Evolutionary conservation across 495 filamentous ascomycete genomes (phyloP).

Genomic region (Cercophora samala): DNA sequence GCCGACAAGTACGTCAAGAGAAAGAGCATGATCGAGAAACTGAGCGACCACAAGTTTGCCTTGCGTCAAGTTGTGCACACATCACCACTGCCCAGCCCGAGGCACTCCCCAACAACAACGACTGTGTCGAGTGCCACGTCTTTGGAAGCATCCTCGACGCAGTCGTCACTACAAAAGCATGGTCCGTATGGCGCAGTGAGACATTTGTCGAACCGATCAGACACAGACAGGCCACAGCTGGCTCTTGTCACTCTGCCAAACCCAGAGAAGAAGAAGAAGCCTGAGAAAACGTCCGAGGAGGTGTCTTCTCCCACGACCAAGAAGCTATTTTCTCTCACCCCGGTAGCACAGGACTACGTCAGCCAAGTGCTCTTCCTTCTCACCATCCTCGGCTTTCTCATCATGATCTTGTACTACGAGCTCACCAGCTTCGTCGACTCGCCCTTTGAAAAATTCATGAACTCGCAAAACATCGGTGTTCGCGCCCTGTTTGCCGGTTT

Average conservation of each 20-base stretch:
- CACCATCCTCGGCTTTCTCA: slow-evolving; percentile 1
- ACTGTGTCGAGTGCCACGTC: neutral
- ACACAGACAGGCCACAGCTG: neutral
- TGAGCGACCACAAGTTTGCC: neutral
- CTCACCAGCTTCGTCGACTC: neutral
- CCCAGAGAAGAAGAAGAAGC: too few relatives aligned
- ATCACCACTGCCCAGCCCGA: neutral
- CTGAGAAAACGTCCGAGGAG: neutral
- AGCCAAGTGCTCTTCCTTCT: neutral
- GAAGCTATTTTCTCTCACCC: neutral
- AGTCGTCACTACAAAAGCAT: neutral
- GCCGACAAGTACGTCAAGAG: neutral
- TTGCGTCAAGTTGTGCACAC: neutral
- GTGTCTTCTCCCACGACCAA: neutral
- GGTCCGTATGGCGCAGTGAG: neutral
- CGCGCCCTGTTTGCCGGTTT: slow-evolving; percentile 8
- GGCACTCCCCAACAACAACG: neutral
- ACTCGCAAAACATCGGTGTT: slow-evolving; percentile 3
- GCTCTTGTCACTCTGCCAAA: neutral
- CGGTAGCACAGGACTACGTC: neutral
- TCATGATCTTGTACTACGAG: slow-evolving; percentile 15
- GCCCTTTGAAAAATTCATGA: slow-evolving; percentile 13
- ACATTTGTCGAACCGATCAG: neutral
- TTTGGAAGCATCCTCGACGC: neutral
- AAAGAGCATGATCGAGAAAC: neutral